Conservation (phyloP, 371 early-diverging fungal species). For the Lichtheimia ornata region DNA sequence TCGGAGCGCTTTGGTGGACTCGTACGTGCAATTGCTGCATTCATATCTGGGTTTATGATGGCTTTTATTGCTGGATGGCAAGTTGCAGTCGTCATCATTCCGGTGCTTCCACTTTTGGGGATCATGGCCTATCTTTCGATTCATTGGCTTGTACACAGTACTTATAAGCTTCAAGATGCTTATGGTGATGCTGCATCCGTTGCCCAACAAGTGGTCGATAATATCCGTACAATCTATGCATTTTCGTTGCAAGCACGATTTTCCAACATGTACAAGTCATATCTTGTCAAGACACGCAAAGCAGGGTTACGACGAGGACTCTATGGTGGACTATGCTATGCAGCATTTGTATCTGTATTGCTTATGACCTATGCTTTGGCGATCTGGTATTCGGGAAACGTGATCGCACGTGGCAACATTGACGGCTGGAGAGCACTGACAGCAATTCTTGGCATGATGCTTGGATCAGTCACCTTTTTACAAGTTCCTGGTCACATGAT, state of each 20-base stretch:
- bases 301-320: slow-evolving; percentile 57
- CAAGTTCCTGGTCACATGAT: slow-evolving; percentile 61
- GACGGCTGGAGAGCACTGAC: slow-evolving; percentile 45
- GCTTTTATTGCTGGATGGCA: slow-evolving; percentile 88
- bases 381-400: slow-evolving; percentile 67
- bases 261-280: slow-evolving; percentile 56
- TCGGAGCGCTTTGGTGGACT: slow-evolving; percentile 77
- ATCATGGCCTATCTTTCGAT: slow-evolving; percentile 23
- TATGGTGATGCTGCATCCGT: slow-evolving; percentile 52
- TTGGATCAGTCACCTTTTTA: slow-evolving; percentile 52
- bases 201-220: slow-evolving; percentile 73
- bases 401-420: slow-evolving; percentile 28
- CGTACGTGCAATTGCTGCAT: slow-evolving; percentile 69
- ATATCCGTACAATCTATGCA: slow-evolving; percentile 86
- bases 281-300: slow-evolving; percentile 57
- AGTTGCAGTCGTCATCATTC: slow-evolving; percentile 68
- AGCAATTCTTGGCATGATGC: slow-evolving; percentile 69
- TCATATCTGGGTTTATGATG: slow-evolving; percentile 83
- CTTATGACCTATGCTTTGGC: slow-evolving; percentile 64
- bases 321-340: slow-evolving; percentile 46
- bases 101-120: slow-evolving; percentile 57
- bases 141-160: slow-evolving; percentile 57
- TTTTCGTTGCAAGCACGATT: slow-evolving; percentile 81
- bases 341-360: slow-evolving; percentile 52
- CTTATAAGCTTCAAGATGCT: slow-evolving; percentile 46